Conservation (phyloP, 2,329 filamentous ascomycete genomes). For the Corynespora cassiicola region DNA sequence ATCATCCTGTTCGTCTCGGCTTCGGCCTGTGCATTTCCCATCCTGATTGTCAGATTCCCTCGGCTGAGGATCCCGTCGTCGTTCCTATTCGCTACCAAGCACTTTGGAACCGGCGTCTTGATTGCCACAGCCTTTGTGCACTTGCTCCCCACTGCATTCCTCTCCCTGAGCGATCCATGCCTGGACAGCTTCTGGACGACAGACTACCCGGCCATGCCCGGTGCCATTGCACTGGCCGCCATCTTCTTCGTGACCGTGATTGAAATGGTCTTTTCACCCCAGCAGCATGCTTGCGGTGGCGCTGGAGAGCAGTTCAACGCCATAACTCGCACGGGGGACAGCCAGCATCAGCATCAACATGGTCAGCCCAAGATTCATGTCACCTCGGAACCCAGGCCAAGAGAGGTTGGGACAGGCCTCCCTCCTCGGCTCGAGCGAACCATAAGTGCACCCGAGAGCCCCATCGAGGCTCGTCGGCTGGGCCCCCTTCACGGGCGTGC, state of each 20-base stretch:
- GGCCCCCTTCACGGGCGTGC: conserved; percentile 28
- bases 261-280: conserved; percentile 65
- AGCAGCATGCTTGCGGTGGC: conserved; percentile 64
- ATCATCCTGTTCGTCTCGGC: conserved; percentile 42
- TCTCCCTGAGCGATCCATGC: conserved; percentile 50
- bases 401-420: conserved; percentile 27
- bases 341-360: background rate
- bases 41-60: conserved; percentile 66
- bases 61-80: conserved; percentile 64
- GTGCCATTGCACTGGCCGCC: conserved; percentile 67
- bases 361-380: conserved; percentile 4
- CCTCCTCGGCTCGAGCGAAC: too few relatives aligned
- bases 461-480: conserved; percentile 28
- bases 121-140: conserved; percentile 87
- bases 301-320: conserved; percentile 12
- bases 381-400: conserved; percentile 1
- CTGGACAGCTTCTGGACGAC: conserved; percentile 65
- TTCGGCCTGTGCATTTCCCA: conserved; percentile 65
- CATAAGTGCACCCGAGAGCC: background rate
- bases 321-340: background rate
- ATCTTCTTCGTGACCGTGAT: conserved; percentile 67
- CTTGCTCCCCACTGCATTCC: conserved; percentile 66
- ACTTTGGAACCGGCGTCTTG: conserved; percentile 75
- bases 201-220: conserved; percentile 66
- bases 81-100: conserved; percentile 65